Conservation (phyloP, 306 rosid species). For the Citrullus amarus region DNA sequence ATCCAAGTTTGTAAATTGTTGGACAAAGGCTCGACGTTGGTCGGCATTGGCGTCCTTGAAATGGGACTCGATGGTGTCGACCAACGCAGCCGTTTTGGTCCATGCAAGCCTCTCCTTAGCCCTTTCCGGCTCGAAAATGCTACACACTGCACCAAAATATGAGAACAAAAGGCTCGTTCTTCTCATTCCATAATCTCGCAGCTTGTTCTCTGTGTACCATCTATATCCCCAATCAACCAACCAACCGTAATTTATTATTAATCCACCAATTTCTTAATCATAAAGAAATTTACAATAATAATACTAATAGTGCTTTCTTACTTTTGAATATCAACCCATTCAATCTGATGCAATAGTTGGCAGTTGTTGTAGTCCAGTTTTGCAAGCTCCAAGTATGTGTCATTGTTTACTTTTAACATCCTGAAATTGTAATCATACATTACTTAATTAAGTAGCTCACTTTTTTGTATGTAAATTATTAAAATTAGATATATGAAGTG, state of each 20-base stretch:
- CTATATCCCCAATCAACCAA: conserved; percentile 10
- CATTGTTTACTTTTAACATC: conserved; percentile 64
- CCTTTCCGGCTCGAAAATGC: conserved; percentile 64
- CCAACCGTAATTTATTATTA: neutral
- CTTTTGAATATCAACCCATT: conserved; percentile 67
- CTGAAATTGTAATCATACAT: conserved; percentile 19
- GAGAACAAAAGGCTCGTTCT: conserved; percentile 41
- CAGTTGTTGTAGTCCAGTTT: conserved; percentile 79
- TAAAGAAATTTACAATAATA: neutral
- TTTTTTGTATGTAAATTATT: neutral
- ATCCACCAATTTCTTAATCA: neutral
- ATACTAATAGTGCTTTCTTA: conserved; percentile 9
- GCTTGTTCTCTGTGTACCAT: conserved; percentile 60
- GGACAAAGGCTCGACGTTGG: conserved; percentile 32
- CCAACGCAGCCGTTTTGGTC: conserved; percentile 48
- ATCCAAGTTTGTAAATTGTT: conserved; percentile 21
- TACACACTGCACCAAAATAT: conserved; percentile 63
- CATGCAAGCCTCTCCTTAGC: conserved; percentile 65
- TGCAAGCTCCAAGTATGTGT: conserved; percentile 67
- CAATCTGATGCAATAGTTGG: conserved; percentile 53
- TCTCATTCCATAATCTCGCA: conserved; percentile 52
- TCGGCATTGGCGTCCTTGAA: conserved; percentile 12
- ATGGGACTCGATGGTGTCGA: conserved; percentile 37
- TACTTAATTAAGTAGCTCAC: too few species aligned
- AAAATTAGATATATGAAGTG: neutral